Evolutionary conservation across 2,329 filamentous ascomycete genomes (phyloP).

Genomic region (Talaromyces sp.): DNA sequence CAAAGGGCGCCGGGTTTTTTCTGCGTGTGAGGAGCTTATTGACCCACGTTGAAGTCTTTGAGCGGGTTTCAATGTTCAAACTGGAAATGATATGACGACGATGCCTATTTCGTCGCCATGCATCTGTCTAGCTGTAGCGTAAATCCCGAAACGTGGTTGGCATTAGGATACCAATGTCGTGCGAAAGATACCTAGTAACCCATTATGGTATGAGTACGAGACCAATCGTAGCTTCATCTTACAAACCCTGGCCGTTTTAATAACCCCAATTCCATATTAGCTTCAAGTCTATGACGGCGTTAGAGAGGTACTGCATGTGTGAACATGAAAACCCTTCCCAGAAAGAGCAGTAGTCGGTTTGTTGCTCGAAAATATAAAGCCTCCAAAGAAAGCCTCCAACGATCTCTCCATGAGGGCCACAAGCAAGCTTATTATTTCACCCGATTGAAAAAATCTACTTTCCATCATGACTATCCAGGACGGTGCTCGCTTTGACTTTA

Average conservation of each 20-base stretch:
- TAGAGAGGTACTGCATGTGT: neutral
- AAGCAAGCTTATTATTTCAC: neutral
- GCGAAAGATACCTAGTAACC: neutral
- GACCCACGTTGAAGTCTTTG: neutral
- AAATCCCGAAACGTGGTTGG: neutral
- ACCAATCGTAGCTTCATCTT: neutral
- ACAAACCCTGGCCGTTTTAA: neutral
- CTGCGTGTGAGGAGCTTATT: neutral
- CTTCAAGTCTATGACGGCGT: neutral
- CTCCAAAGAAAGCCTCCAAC: neutral
- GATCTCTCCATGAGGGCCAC: neutral
- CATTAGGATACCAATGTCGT: neutral
- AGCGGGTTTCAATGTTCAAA: neutral
- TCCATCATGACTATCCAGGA: neutral
- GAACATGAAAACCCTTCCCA: neutral
- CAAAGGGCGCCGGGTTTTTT: neutral
- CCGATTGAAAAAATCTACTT: neutral
- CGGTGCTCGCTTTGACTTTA: slow-evolving; percentile 21
- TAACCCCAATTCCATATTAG: neutral
- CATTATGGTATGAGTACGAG: neutral
- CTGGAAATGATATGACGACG: neutral
- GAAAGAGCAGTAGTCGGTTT: neutral
- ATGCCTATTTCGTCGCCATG: neutral
- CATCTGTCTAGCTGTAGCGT: neutral
- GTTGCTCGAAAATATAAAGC: neutral